Conservation (phyloP, 108 stramenopile genomes). For the Licmophora abbreviata region DNA sequence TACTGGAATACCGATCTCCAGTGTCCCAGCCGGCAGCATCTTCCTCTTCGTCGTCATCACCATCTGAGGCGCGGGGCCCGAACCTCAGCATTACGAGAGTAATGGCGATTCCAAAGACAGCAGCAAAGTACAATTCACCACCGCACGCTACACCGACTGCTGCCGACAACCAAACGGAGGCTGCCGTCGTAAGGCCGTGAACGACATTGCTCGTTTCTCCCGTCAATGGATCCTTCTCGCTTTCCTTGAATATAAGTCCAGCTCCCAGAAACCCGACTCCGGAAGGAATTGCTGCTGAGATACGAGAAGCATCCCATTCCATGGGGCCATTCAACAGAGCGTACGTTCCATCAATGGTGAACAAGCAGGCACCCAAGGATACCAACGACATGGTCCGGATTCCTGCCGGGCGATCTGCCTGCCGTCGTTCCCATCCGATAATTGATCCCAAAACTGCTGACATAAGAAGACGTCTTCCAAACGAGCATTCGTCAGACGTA, state of each 20-base stretch:
- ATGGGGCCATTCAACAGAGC: conserved; percentile 80
- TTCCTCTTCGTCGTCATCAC: conserved; percentile 21
- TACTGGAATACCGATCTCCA: too few relatives aligned
- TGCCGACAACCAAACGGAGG: conserved; percentile 60
- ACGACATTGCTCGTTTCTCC: conserved; percentile 50
- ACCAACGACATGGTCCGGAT: conserved; percentile 88
- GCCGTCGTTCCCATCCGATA: conserved; percentile 80
- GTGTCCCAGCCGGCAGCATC: too few relatives aligned
- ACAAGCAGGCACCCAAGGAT: conserved; percentile 76
- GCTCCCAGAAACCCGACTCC: conserved; percentile 87
- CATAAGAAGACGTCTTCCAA: conserved; percentile 51
- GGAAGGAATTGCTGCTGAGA: conserved; percentile 75
- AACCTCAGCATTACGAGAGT: conserved; percentile 79
- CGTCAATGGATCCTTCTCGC: conserved; percentile 29
- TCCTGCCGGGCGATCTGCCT: conserved; percentile 84
- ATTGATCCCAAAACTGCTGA: conserved; percentile 54
- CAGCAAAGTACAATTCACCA: conserved; percentile 81
- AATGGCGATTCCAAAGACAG: conserved; percentile 53
- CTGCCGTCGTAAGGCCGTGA: conserved; percentile 77
- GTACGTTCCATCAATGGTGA: conserved; percentile 76
- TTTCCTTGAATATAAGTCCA: conserved; percentile 69
- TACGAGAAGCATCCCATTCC: conserved; percentile 72
- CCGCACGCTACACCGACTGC: conserved; percentile 72
- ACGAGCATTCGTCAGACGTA: conserved; percentile 57
- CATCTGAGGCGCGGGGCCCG: conserved; percentile 42